Conservation (phyloP, 192 early-diverging fungal genomes). For the Thamnidium elegans region DNA sequence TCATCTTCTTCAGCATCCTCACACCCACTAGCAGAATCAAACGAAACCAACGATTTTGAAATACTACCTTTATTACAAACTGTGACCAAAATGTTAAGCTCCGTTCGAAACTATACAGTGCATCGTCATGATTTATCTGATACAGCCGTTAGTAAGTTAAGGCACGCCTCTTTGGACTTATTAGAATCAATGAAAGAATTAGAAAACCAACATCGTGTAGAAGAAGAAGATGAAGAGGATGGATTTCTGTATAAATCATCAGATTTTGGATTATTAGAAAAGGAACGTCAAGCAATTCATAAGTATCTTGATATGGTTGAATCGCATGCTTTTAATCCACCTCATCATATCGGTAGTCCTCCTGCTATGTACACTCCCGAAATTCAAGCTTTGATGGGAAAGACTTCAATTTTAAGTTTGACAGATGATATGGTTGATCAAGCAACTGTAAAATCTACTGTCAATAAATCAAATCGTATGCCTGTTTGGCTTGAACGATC, state of each 20-base stretch:
- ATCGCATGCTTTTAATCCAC: constrained; percentile 44
- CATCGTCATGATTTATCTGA: constrained; percentile 44
- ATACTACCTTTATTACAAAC: constrained; percentile 45
- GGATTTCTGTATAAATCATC: constrained; percentile 50
- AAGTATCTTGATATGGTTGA: constrained; percentile 48
- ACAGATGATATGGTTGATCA: constrained; percentile 1
- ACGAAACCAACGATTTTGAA: constrained; percentile 33
- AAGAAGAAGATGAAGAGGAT: constrained; percentile 35
- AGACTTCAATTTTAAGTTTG: constrained; percentile 18
- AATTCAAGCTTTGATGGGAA: constrained; percentile 34
- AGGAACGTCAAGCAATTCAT: constrained; percentile 42
- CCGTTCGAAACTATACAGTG: constrained; percentile 52
- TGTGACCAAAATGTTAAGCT: constrained; percentile 49
- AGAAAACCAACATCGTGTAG: constrained; percentile 41
- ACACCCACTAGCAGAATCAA: not conserved
- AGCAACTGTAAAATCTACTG: not conserved
- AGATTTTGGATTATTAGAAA: constrained; percentile 41
- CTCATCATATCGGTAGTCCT: constrained; percentile 32
- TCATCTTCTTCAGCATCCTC: constrained; percentile 10
- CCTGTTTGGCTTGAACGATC: constrained; percentile 34
- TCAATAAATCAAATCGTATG: constrained; percentile 9
- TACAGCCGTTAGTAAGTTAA: constrained; percentile 36
- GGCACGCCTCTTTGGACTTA: constrained; percentile 43
- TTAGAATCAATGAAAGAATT: constrained; percentile 49
- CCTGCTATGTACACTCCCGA: constrained; percentile 29